A percentile compares a stretch with the other conserved stretches of the same genome.
phyloP scores from a whole-genome alignment of 768 basidiomycete genomes.

The Amanita muscaria region DNA sequence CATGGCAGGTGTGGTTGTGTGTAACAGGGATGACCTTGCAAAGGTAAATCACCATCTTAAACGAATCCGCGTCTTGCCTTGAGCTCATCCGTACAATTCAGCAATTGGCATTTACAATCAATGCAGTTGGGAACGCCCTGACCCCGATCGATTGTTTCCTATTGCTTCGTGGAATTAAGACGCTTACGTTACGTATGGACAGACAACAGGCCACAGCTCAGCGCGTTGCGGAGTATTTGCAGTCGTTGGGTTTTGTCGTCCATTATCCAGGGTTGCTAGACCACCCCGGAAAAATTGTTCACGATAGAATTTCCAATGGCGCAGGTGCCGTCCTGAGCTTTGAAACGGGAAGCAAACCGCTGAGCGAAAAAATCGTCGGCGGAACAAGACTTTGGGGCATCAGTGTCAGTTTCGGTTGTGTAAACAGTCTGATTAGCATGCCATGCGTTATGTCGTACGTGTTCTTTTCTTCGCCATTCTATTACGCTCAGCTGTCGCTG shows the following conservation, averaged over 20 bases:
- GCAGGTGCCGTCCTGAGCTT: conserved; percentile 93
- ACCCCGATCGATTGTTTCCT: conserved; percentile 96
- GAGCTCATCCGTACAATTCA: conserved; percentile 21
- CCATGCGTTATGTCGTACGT: conserved; percentile 99
- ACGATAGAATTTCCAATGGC: conserved; percentile 83
- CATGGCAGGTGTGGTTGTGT: conserved; percentile 94
- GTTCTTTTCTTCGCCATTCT: conserved; percentile 9
- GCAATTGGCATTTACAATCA: conserved; percentile 88
- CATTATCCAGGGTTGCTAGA: conserved; percentile 84
- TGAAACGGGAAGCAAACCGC: conserved; percentile 80
- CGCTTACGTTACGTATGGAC: conserved; percentile 92
- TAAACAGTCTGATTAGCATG: conserved; percentile 98
- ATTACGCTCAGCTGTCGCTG: conserved; percentile 11
- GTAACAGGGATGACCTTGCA: conserved; percentile 84
- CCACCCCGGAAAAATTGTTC: conserved; percentile 83
- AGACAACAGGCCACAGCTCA: conserved; percentile 80
- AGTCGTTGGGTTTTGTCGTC: conserved; percentile 78
- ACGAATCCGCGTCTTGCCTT: not conserved
- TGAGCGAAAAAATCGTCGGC: conserved; percentile 90
- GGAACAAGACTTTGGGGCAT: conserved; percentile 94
- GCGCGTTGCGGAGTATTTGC: conserved; percentile 79
- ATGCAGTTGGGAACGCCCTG: conserved; percentile 88
- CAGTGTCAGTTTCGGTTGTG: conserved; percentile 95
- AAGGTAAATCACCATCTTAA: conserved; percentile 42
- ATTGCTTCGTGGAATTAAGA: conserved; percentile 91